A percentile compares a stretch with the other conserved stretches of the same genome.
Evolutionary conservation across 495 filamentous ascomycete species (phyloP).

Genomic region (Aspergillus leporis): DNA sequence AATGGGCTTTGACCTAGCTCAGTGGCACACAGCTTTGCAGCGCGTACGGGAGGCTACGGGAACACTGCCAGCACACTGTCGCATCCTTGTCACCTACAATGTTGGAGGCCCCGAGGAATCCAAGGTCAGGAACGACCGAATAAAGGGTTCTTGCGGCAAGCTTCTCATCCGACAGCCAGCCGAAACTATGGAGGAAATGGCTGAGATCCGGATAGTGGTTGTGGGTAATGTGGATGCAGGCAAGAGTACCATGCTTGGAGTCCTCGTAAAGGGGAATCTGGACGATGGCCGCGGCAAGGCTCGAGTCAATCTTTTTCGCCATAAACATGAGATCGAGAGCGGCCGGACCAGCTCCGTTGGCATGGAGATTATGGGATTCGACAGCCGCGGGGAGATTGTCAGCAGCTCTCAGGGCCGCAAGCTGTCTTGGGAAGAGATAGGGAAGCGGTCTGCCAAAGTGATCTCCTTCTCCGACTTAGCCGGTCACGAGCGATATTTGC

Average conservation of each 20-base stretch:
- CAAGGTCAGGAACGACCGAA: constrained; percentile 58
- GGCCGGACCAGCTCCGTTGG: constrained; percentile 95
- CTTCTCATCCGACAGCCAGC: constrained; percentile 77
- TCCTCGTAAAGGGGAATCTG: constrained; percentile 91
- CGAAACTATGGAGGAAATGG: constrained; percentile 76
- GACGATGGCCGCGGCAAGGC: constrained; percentile 95
- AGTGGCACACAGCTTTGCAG: constrained; percentile 76
- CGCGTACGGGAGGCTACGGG: constrained; percentile 66
- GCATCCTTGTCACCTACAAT: constrained; percentile 83
- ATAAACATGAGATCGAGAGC: constrained; percentile 96
- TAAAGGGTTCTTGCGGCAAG: constrained; percentile 75
- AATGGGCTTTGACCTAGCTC: constrained; percentile 76
- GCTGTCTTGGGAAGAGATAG: constrained; percentile 97
- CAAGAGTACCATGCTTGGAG: constrained; percentile 95
- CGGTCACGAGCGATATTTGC: constrained; percentile 91
- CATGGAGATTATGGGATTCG: constrained; percentile 99
- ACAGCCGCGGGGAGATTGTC: constrained; percentile 83
- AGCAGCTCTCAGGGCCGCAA: constrained; percentile 80
- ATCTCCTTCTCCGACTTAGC: constrained; percentile 96
- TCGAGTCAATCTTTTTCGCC: constrained; percentile 93
- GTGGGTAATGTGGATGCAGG: constrained; percentile 98
- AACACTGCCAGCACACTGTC: constrained; percentile 68
- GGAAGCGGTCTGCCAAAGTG: constrained; percentile 89
- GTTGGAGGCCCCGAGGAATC: constrained; percentile 78
- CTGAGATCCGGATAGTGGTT: constrained; percentile 95